These are phyloP conservation scores for Trypanosoma rangeli DNA, from an alignment of 208 protist genomes.

Conservation along the genomic window DNA sequence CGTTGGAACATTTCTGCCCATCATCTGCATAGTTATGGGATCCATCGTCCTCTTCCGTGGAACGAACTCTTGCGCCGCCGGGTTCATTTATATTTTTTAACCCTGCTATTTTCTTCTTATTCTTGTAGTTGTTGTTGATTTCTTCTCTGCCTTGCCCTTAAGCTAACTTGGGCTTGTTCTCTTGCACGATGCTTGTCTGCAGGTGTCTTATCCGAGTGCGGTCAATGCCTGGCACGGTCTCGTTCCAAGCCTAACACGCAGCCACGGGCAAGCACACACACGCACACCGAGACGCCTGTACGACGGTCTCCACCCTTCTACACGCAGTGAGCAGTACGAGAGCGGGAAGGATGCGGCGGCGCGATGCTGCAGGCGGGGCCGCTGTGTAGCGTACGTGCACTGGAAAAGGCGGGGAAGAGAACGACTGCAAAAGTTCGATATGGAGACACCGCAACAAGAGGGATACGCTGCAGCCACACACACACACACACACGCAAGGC, in stretches of 20 bases:
- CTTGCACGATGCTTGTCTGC: background rate
- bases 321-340: background rate
- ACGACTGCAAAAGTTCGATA: background rate
- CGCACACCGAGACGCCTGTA: background rate
- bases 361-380: too few relatives aligned
- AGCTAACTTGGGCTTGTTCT: background rate
- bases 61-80: conserved; percentile 58
- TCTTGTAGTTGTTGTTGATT: conserved; percentile 1
- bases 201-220: background rate
- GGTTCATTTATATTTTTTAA: conserved; percentile 38
- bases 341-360: background rate
- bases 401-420: background rate
- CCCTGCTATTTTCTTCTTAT: background rate
- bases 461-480: background rate
- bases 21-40: background rate
- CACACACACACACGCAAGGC: background rate
- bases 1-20: conserved; percentile 16
- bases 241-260: background rate
- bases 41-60: conserved; percentile 22
- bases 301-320: background rate
- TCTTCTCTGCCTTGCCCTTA: background rate
- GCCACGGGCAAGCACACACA: background rate
- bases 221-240: background rate
- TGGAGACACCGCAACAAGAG: background rate
- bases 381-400: too few relatives aligned